Base-by-base conservation (phyloP, 352 stramenopile species). In the Lagenidium giganteum region DNA sequence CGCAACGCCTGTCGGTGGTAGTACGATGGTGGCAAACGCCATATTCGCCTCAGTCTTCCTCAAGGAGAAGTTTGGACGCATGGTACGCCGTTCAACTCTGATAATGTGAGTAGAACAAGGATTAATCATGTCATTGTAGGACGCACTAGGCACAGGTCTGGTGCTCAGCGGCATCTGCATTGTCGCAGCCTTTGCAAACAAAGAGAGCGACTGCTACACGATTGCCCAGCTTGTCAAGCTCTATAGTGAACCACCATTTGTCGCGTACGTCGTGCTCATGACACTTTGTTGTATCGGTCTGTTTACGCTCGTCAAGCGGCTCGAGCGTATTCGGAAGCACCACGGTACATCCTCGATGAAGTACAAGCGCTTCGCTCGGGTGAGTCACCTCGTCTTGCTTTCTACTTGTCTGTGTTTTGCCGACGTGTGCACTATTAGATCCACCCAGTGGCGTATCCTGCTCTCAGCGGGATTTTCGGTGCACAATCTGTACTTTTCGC, bases 21-120 rank as follows among this genome's bases (percentile, higher is more conserved):
- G 73, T 6, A 93, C 82, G 3, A 89, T 94, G 63, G 75, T 94
- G 5, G 78, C 79, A 6, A 94, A 94, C 47, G 77, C 90, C 3
- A 74, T 69, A 12, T 94, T 94, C 39, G 80, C 73, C n/a, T 83
- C 70, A 8, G 47, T 87, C 7, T 83, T 89, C 16, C 73, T 89
- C 36, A 83, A 87, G 31, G 77, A 89, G 33, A 80, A 70, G 39
- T 86, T 89, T 36, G 79, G 55, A 0, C 64, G 58, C 31, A 47
- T 47, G 23, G 63, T 73, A 55, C 11, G 51, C 33, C 33, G 27
- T 32, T 32, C 27, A 32, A 32, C 27, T 32, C 27, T 32, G 27
- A 32, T 1, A 32, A 32, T 32, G 27, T 32, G 27, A 32, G 27
- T 32, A 32, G 27, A 32, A 32, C 27, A 32, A 32, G 27, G 27